Conservation (phyloP, 192 early-diverging fungal genomes). For the Backusella tarrabulga region DNA sequence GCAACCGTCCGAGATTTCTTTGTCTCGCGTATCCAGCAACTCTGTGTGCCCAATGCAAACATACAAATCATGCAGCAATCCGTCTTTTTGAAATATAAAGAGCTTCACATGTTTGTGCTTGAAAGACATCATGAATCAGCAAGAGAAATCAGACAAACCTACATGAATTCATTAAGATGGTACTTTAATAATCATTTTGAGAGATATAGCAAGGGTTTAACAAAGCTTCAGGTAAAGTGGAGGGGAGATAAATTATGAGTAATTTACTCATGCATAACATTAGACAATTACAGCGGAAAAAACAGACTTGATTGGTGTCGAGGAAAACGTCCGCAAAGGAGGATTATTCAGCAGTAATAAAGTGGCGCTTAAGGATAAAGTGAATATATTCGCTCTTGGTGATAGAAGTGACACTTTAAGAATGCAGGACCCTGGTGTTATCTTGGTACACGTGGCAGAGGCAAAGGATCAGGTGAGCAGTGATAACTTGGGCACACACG, state of each 20-base stretch:
- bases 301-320: constrained; percentile 81
- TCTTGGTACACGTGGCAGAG: constrained; percentile 81
- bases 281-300: constrained; percentile 77
- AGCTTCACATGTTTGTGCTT: constrained; percentile 87
- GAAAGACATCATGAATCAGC: constrained; percentile 88
- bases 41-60: constrained; percentile 90
- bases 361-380: constrained; percentile 70
- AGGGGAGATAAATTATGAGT: no score
- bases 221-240: constrained; percentile 66
- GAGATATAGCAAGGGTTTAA: constrained; percentile 73
- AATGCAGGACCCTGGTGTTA: constrained; percentile 78
- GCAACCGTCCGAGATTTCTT: constrained; percentile 88
- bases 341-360: constrained; percentile 71
- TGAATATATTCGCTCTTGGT: constrained; percentile 83
- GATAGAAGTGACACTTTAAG: constrained; percentile 78
- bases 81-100: constrained; percentile 88
- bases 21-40: constrained; percentile 79
- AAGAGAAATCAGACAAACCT: constrained; percentile 81
- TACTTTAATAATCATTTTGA: constrained; percentile 93
- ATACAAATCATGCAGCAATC: constrained; percentile 92
- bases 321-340: constrained; percentile 68
- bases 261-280: background rate
- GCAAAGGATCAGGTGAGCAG: constrained; percentile 59
- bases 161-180: constrained; percentile 80
- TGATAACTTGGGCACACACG: no score